A percentile compares a stretch with the other conserved stretches of the same genome.
Conservation (phyloP, 441 rosid species). For the Manihot esculenta region DNA sequence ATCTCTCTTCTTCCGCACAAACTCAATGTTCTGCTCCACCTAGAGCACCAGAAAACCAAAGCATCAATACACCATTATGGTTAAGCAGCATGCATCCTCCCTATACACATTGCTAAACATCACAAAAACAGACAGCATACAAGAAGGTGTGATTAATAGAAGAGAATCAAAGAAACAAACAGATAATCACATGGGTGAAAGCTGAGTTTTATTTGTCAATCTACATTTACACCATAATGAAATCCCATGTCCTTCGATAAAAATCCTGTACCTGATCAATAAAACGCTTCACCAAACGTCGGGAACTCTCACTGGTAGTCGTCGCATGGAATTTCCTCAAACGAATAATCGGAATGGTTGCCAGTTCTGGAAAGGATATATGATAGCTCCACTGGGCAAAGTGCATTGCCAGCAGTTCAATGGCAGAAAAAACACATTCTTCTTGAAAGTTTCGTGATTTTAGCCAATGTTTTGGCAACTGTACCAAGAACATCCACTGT, state of each 20-base stretch:
- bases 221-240: not conserved
- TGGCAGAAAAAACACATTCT: conserved; percentile 52
- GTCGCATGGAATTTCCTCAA: conserved; percentile 65
- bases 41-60: conserved; percentile 25
- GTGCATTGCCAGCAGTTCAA: conserved; percentile 76
- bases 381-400: conserved; percentile 88
- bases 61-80: not conserved
- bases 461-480: conserved; percentile 87
- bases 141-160: too few relatives aligned
- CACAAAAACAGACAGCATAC: too few relatives aligned
- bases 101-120: not conserved
- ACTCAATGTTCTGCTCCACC: conserved; percentile 80
- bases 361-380: conserved; percentile 90
- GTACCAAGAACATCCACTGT: conserved; percentile 26
- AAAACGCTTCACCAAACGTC: conserved; percentile 63
- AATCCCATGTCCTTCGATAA: not conserved
- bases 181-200: not conserved
- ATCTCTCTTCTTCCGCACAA: conserved; percentile 78
- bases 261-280: conserved; percentile 60
- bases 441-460: conserved; percentile 82
- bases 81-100: not conserved
- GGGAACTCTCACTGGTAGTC: conserved; percentile 53
- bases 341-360: conserved; percentile 65
- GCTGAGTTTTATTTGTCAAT: not conserved
- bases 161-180: not conserved